phyloP scores from a whole-genome alignment of 2,329 filamentous ascomycete species.

The Pezicula carpinea region DNA sequence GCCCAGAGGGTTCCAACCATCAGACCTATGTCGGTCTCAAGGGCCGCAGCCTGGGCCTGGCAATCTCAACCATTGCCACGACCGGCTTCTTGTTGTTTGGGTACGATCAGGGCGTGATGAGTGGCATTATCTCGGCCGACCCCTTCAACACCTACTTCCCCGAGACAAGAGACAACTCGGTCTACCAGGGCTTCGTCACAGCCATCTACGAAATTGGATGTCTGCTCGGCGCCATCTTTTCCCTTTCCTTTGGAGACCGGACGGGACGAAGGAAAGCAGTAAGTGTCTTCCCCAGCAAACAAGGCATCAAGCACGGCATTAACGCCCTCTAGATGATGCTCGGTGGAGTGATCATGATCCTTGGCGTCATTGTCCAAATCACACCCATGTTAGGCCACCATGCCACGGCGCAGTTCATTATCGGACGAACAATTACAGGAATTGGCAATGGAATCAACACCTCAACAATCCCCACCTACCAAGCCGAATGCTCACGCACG shows the following conservation, averaged over 20 bases:
- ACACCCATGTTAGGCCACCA: conserved; percentile 28
- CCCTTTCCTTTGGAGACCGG: conserved; percentile 46
- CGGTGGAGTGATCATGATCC: conserved; percentile 52
- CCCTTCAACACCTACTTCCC: conserved; percentile 81
- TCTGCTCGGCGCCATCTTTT: conserved; percentile 44
- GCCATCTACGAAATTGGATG: conserved; percentile 54
- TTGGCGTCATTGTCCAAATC: conserved; percentile 46
- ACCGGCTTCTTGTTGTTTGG: conserved; percentile 82
- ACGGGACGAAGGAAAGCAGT: conserved; percentile 53
- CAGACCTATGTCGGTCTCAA: conserved; percentile 57
- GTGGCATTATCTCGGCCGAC: conserved; percentile 59
- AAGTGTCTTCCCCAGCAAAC: conserved; percentile 40
- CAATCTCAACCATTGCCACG: conserved; percentile 66
- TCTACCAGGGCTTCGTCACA: conserved; percentile 44
- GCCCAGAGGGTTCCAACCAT: background rate
- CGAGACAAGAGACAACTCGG: conserved; percentile 46
- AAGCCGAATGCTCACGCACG: conserved; percentile 48
- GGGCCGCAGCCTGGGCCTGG: conserved; percentile 62
- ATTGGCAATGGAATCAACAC: conserved; percentile 49
- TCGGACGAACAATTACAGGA: conserved; percentile 44
- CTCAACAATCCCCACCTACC: conserved; percentile 53
- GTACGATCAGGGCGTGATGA: conserved; percentile 89
- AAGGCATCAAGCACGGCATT: conserved; percentile 16
- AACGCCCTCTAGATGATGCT: conserved; percentile 40
- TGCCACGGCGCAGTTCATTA: conserved; percentile 50